These are phyloP conservation scores for Firmiana major DNA, from an alignment of 345 rosid species.

Conservation along the genomic window DNA sequence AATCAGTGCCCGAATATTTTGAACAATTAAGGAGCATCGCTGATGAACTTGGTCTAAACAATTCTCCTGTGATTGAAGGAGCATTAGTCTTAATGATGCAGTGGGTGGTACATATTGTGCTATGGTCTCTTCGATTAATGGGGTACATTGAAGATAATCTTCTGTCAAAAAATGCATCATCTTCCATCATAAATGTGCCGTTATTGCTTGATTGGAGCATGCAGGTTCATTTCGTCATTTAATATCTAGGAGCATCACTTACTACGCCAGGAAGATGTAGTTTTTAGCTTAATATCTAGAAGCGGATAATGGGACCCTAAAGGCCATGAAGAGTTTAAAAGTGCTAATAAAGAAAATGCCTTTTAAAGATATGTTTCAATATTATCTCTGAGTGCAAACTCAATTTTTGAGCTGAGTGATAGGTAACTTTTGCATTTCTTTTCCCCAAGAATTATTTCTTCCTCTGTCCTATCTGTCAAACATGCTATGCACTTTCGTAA, in stretches of 20 bases:
- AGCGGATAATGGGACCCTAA: background rate
- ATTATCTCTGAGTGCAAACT: background rate
- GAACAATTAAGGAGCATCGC: too few relatives aligned
- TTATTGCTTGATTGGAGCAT: conserved; percentile 71
- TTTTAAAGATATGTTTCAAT: background rate
- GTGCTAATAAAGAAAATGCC: background rate
- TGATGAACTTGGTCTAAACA: too few relatives aligned
- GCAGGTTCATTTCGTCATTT: conserved; percentile 42
- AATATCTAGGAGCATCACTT: conserved; percentile 10
- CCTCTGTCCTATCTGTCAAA: conserved; percentile 2
- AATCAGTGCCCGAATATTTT: too few relatives aligned
- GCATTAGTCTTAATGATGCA: conserved; percentile 52
- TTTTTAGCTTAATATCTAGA: conserved; percentile 5
- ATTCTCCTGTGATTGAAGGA: too few relatives aligned
- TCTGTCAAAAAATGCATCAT: conserved; percentile 35
- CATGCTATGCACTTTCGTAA: conserved; percentile 93
- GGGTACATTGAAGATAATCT: conserved; percentile 68
- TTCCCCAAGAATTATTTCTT: background rate
- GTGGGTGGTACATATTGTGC: conserved; percentile 97
- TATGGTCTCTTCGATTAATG: conserved; percentile 80
- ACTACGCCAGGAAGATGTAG: background rate
- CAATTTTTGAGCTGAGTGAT: too few relatives aligned
- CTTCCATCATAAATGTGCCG: conserved; percentile 45
- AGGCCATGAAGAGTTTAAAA: background rate
- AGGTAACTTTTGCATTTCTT: too few relatives aligned